These are phyloP conservation scores for Kwoniella botswanensis DNA, from an alignment of 768 basidiomycete genomes.

Conservation along the genomic window DNA sequence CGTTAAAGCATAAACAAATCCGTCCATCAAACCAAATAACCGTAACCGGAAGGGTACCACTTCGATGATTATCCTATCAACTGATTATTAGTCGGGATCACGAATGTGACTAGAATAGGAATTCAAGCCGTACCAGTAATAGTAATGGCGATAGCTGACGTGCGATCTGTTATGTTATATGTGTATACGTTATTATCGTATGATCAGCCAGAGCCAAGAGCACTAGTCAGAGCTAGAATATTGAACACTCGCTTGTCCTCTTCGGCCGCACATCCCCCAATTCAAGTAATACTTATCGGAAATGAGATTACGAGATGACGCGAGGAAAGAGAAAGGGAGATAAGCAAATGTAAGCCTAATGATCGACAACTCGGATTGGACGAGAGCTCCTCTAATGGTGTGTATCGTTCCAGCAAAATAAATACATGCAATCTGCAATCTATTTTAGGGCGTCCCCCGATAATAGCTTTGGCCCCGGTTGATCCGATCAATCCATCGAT, in stretches of 20 bases:
- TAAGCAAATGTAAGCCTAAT: not conserved
- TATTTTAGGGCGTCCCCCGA: too few relatives aligned
- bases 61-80: not conserved
- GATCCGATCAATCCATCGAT: too few relatives aligned
- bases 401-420: too few relatives aligned
- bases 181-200: not conserved
- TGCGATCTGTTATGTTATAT: not conserved
- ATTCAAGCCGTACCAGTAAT: not conserved
- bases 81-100: not conserved
- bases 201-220: not conserved
- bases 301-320: slow-evolving; percentile 1
- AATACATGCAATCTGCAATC: too few relatives aligned
- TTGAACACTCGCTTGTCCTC: not conserved
- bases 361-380: not conserved
- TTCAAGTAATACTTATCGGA: slow-evolving; percentile 1
- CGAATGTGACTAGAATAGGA: too few relatives aligned
- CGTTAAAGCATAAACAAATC: not conserved
- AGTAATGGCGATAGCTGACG: slow-evolving; percentile 11
- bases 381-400: not conserved
- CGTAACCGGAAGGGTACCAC: slow-evolving; percentile 5
- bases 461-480: too few relatives aligned
- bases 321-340: slow-evolving; percentile 2
- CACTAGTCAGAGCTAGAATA: not conserved
- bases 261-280: slow-evolving; percentile 1
- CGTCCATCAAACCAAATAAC: not conserved